Evolutionary conservation across 2,329 filamentous ascomycete species (phyloP), one percentile per base, ranked within the genome.

Genomic region (Blastomyces parvus): DNA sequence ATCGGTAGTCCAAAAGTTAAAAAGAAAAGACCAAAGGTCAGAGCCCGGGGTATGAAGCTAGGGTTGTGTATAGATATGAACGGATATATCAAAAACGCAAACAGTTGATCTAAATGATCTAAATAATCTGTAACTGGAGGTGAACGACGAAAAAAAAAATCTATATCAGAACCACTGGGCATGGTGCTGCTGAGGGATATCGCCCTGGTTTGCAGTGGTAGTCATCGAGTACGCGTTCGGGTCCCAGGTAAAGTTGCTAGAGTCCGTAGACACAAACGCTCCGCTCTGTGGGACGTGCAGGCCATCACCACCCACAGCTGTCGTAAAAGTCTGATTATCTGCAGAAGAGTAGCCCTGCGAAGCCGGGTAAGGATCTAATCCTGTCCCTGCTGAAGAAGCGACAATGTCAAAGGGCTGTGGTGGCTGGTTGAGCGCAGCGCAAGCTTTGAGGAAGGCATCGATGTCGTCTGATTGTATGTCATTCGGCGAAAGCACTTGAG

Each of bases 391-490:
- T 6, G 56, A 44, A 13, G 56, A 22, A 4, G 57, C 38, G 25
- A n/a, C 30, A 36, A 59, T 48, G 13, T 59, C 57, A 25, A 59
- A 59, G 19, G 38, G 40, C 8, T 59, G 57, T 13, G 42, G 42
- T 11, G 57, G 57, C 57, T 46, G 57, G 42, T 14, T 59, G 6
- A 59, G 36, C 1, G 56, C 56, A 40, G 36, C 38, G 17, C 57
- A 40, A 6, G 57, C 40, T 66, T 78, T 77, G 62, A 79, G 70
- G 67, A 76, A 78, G 55, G 78, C 76, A 62, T 79, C 77, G 55
- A 79, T 78, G 63, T 74, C 74, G 61, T 79, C 74, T 44, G 73
- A 75, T 44, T 74, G 74, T 13, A 78, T 64, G 59, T 77, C 73
- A 64, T 73, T 75, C 27, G 73, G 74, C 48, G 77, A 73, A 59